Percentiles rank a stretch among this genome's conserved stretches.
Conservation (phyloP, 2,329 filamentous ascomycete genomes). For the Plectosphaerella cucumerina region DNA sequence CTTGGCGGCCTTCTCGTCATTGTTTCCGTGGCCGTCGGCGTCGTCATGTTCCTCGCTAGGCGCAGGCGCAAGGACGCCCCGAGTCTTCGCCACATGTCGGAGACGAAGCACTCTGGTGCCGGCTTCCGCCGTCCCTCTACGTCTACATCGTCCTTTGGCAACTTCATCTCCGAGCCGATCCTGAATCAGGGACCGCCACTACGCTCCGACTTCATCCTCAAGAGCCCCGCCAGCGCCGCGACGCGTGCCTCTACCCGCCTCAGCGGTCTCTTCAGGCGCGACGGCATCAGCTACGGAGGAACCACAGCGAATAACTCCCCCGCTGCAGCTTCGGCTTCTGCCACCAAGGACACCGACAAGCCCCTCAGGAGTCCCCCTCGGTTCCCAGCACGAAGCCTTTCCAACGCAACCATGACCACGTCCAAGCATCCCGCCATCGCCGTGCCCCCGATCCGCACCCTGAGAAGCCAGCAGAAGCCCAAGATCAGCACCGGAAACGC, state of each 20-base stretch:
- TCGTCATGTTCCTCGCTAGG: constrained; percentile 32
- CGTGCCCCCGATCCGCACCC: constrained; percentile 31
- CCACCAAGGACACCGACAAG: not conserved
- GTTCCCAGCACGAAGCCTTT: constrained; percentile 1
- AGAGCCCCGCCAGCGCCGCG: constrained; percentile 14
- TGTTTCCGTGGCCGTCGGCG: constrained; percentile 31
- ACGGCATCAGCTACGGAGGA: not conserved
- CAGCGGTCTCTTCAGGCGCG: not conserved
- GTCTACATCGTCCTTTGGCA: constrained; percentile 37
- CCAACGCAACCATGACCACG: constrained; percentile 4
- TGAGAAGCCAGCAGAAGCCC: constrained; percentile 17
- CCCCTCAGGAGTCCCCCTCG: not conserved
- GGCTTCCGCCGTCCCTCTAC: constrained; percentile 15
- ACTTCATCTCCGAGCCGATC: constrained; percentile 55
- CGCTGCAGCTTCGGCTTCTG: constrained; percentile 10
- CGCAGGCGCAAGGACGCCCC: constrained; percentile 23
- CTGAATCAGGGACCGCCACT: constrained; percentile 34
- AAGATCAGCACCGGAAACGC: constrained; percentile 12
- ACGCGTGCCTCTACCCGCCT: constrained; percentile 11
- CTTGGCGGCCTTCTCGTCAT: constrained; percentile 40
- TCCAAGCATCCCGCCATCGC: constrained; percentile 13
- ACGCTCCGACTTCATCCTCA: constrained; percentile 51
- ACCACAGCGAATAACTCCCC: constrained; percentile 5
- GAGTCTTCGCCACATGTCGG: not conserved
- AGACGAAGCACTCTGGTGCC: constrained; percentile 13